Evolutionary conservation across 169 alveolate genomes (phyloP).

Genomic region (Eimeria tenella): DNA sequence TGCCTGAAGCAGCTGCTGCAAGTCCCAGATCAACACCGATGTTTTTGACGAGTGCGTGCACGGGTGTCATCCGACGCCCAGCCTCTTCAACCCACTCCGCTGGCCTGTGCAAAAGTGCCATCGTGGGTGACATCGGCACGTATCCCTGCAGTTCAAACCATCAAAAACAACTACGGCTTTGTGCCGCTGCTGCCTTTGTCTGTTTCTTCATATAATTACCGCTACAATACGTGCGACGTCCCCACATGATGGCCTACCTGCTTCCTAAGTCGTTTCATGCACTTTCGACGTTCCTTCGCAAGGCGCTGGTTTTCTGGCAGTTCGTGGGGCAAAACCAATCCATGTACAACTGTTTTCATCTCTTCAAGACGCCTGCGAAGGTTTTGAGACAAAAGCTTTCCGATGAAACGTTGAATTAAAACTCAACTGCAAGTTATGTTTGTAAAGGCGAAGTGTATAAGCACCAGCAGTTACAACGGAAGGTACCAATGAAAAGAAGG

Average conservation of each 20-base stretch:
- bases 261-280: slow-evolving; percentile 68
- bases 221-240: background rate
- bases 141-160: slow-evolving; percentile 33
- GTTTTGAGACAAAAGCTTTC: background rate
- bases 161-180: background rate
- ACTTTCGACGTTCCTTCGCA: slow-evolving; percentile 72
- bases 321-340: slow-evolving; percentile 84
- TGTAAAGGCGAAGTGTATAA: background rate
- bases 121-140: slow-evolving; percentile 69
- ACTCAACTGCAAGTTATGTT: background rate
- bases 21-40: slow-evolving; percentile 47
- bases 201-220: too few relatives aligned
- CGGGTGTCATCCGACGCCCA: slow-evolving; percentile 72
- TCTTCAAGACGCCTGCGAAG: slow-evolving; percentile 80
- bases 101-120: slow-evolving; percentile 65
- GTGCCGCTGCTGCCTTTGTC: background rate
- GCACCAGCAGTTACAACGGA: background rate
- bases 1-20: slow-evolving; percentile 19
- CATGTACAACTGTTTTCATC: slow-evolving; percentile 83
- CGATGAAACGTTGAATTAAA: background rate
- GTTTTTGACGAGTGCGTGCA: slow-evolving; percentile 48
- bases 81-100: slow-evolving; percentile 79
- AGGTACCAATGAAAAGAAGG: slow-evolving; percentile 86
- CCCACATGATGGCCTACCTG: slow-evolving; percentile 18
- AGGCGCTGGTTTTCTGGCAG: slow-evolving; percentile 76